Base-by-base conservation (phyloP, 169 alveolate genomes). In the Cryptosporidium sp. region DNA sequence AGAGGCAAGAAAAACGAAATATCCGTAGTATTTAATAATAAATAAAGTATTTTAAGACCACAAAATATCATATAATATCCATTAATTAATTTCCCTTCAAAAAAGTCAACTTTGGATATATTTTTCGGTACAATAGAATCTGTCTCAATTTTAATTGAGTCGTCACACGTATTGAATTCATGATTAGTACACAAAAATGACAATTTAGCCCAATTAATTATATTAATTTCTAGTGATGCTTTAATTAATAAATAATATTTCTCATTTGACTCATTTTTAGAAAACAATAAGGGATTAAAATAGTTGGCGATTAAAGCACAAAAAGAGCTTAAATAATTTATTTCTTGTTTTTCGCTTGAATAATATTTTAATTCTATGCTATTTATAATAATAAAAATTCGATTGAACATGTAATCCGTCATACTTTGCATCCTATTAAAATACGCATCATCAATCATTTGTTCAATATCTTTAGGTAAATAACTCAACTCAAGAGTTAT, bases 1-100 rank as follows among this genome's bases (percentile, higher is more conserved):
- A 80, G 31, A 2, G 75, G 89, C 1, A 42, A 31, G 6, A 62
- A 60, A 29, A 44, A 45, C 42, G 52, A 31, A 18, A 65, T 35
- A 23, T 80, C 75, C 4, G 44, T 21, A 26, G 39, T 39, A 42
- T 62, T 29, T 26, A 80, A 26, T 42, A 80, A 14, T 39, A 45
- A 33, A 44, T 80, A 67, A 23, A 80, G 75, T 31, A 65, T 42
- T 39, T 53, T 60, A 16, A 80, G 45, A 44, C 89, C 89, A 60
- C 7, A 44, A 37, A 21, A 65, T 18, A 80, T 62, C 37, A 65
- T 2, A 1, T 48, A 58, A 52, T 29, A 73, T 53, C 86, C 86
- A 52, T 73, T 52, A 53, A 73, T 53, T 33, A 26, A 53, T 58
- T 53, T 58, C 18, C n/a, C 37, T 62, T 52, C n/a, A 56, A 73